Evolutionary conservation across 805 yeast species (phyloP).

Genomic region (Phaffomyces thermotolerans): DNA sequence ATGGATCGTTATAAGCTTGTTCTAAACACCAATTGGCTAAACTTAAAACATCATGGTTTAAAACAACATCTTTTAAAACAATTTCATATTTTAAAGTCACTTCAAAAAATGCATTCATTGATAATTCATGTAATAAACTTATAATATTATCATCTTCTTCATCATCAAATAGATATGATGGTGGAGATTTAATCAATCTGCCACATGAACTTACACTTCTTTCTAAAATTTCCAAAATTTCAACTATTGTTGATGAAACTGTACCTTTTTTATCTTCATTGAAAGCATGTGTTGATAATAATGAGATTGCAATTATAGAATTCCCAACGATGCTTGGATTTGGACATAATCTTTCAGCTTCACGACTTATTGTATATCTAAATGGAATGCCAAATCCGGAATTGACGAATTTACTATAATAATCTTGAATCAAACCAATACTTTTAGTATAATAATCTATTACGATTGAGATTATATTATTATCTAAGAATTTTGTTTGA

Average conservation of each 20-base stretch:
- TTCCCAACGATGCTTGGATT: conserved; percentile 61
- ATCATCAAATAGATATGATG: conserved; percentile 14
- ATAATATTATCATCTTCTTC: conserved; percentile 35
- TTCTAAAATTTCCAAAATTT: conserved; percentile 52
- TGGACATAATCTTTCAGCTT: conserved; percentile 54
- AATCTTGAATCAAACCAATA: conserved; percentile 4
- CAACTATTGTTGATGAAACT: conserved; percentile 48
- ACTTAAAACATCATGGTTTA: conserved; percentile 56
- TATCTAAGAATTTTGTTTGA: conserved; percentile 14
- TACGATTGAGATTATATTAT: conserved; percentile 11
- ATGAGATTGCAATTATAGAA: conserved; percentile 53
- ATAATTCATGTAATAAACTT: conserved; percentile 51
- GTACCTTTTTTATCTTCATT: conserved; percentile 56
- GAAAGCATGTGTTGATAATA: conserved; percentile 50
- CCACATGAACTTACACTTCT: conserved; percentile 50
- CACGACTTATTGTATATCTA: conserved; percentile 28
- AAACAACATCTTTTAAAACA: conserved; percentile 54
- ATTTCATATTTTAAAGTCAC: conserved; percentile 58
- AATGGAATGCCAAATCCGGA: conserved; percentile 25
- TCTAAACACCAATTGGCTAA: conserved; percentile 71
- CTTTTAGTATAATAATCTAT: conserved; percentile 7
- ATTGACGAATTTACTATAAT: conserved; percentile 15
- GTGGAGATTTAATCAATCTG: conserved; percentile 34
- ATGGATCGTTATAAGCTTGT: conserved; percentile 45
- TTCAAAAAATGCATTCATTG: conserved; percentile 57